A percentile compares a stretch with the other conserved stretches of the same genome.
These are phyloP conservation scores for Rhizophagus prolifer DNA, from an alignment of 192 early-diverging fungal genomes.

Conservation along the genomic window DNA sequence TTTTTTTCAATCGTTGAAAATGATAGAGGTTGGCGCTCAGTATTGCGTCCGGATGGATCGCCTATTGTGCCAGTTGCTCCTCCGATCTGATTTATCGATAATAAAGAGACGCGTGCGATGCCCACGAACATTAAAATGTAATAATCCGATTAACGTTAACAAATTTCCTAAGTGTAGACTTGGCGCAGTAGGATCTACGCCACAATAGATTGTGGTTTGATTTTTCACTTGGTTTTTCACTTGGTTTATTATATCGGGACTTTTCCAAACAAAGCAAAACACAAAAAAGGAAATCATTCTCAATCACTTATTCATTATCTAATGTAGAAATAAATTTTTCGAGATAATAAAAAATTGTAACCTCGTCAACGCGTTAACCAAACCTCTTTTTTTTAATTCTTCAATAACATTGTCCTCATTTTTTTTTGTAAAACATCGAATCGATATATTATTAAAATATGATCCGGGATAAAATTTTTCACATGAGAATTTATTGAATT, in stretches of 20 bases:
- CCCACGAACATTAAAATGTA: constrained; percentile 82
- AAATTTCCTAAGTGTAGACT: constrained; percentile 92
- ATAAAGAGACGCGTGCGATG: constrained; percentile 56
- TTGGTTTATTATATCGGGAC: constrained; percentile 48
- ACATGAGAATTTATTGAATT: not conserved
- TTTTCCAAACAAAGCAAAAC: constrained; percentile 15
- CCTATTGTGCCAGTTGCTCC: constrained; percentile 93
- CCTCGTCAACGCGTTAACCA: constrained; percentile 61
- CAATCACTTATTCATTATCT: not conserved
- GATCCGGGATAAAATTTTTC: not conserved
- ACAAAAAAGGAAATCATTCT: constrained; percentile 1
- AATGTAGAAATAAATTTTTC: not conserved
- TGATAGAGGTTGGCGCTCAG: constrained; percentile 74
- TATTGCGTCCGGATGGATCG: constrained; percentile 85
- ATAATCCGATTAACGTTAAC: constrained; percentile 75
- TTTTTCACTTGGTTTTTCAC: constrained; percentile 46
- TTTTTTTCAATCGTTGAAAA: constrained; percentile 59
- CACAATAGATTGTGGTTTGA: constrained; percentile 75
- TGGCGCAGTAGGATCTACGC: constrained; percentile 92
- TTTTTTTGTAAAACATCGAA: not conserved
- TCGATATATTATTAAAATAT: not conserved
- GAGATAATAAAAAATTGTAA: not conserved
- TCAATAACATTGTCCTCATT: constrained; percentile 34
- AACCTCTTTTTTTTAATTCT: constrained; percentile 46
- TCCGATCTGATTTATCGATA: constrained; percentile 53